These are phyloP conservation scores for Boletus hoseneyae DNA, from an alignment of 1,284 basidiomycete species.

Conservation along the genomic window DNA sequence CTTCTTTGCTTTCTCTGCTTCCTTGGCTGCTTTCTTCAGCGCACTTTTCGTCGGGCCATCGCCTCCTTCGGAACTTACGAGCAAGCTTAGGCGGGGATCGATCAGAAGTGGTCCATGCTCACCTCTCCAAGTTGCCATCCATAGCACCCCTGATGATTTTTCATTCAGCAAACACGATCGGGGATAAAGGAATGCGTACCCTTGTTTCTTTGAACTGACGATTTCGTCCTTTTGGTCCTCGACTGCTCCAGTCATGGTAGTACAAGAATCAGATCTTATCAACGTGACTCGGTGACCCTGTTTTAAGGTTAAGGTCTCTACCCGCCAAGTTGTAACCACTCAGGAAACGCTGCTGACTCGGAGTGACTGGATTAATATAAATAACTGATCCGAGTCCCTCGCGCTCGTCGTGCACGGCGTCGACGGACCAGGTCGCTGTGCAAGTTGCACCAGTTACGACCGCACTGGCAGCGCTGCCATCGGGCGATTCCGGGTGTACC, in stretches of 20 bases:
- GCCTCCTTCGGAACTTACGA: slow-evolving; percentile 30
- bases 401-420: background rate
- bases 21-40: slow-evolving; percentile 90
- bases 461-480: slow-evolving; percentile 8
- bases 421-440: background rate
- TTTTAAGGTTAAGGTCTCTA: slow-evolving; percentile 16
- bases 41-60: slow-evolving; percentile 81
- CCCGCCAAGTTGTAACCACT: background rate
- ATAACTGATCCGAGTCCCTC: background rate
- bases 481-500: slow-evolving; percentile 22
- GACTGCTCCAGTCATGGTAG: slow-evolving; percentile 18
- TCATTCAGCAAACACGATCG: background rate
- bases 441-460: background rate
- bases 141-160: slow-evolving; percentile 7
- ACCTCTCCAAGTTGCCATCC: slow-evolving; percentile 15
- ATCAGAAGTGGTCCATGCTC: slow-evolving; percentile 1
- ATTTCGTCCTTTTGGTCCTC: slow-evolving; percentile 3
- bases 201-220: slow-evolving; percentile 1
- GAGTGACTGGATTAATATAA: background rate
- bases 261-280: slow-evolving; percentile 22
- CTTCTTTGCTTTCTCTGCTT: slow-evolving; percentile 90
- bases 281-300: slow-evolving; percentile 3
- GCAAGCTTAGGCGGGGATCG: slow-evolving; percentile 3
- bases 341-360: no score
- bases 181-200: slow-evolving; percentile 7